Base-by-base conservation (phyloP, 225 moss, liverwort and hornwort species). In the Bryum argenteum region DNA sequence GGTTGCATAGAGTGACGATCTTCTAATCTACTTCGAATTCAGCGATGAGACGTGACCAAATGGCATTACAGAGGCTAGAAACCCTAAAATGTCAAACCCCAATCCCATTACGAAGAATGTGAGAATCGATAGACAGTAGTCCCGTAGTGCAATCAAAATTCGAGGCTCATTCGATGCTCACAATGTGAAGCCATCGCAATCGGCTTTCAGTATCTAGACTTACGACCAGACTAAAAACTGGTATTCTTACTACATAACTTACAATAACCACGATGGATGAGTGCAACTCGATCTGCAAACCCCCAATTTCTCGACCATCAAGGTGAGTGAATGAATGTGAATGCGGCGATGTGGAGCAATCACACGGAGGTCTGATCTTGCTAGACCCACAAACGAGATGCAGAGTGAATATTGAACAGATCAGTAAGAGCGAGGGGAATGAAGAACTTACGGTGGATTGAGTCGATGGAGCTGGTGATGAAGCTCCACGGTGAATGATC, bases 391-490 rank as follows among this genome's bases (percentile, higher is more conserved):
- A 61, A 65, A 39, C 12, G 54, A 65, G 45, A 75, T 14, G 10
- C 3, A 38, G 26, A 24, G n/a, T 44, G 22, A 11, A 48, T 16
- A 9, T 50, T 8, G 43, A 3, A 8, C 9, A n/a, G 71, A 73
- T 15, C 3, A 18, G 0, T 37, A 18, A 10, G 26, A 55, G 20
- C 39, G 42, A 67, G 26, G n/a, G 56, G 42, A 72, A 37, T 37
- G 62, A 63, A 52, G 58, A 63, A 58, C 81, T 81, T 67, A 81
- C 81, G 24, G 44, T 33, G 43, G 9, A 2, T 23, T 9, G 52
- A 3, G 64, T 52, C 19, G 7, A 66, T 63, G 19, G 54, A 54
- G 12, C 33, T 37, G 6, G 60, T 59, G 54, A 16, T 39, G 45
- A 47, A 40, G 56, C 63, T 68, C 43, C 15, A 15, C 9, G 39